Percentiles rank a stretch among this genome's conserved stretches.
Evolutionary conservation across 164 flowering plant species (phyloP).

Genomic region (Hamamelis virginiana): DNA sequence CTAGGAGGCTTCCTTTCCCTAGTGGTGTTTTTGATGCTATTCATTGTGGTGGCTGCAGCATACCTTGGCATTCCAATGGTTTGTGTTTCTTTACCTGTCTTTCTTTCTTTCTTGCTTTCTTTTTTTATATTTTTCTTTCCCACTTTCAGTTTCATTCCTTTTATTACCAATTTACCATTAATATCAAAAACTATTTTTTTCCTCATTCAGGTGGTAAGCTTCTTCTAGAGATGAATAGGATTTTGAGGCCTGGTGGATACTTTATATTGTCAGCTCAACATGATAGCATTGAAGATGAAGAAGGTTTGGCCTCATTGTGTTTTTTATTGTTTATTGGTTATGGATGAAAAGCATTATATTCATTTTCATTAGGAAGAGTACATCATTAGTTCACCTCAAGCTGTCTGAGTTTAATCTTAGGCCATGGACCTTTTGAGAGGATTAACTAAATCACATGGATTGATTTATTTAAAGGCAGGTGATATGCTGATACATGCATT

Average conservation of each 20-base stretch:
- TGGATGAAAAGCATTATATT: neutral
- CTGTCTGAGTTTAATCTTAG: neutral
- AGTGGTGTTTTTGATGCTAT: conserved; percentile 87
- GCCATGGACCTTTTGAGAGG: neutral
- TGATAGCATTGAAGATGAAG: conserved; percentile 70
- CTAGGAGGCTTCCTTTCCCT: conserved; percentile 86
- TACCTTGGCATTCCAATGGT: conserved; percentile 91
- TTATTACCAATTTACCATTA: neutral
- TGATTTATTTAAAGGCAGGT: neutral
- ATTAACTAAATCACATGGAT: neutral
- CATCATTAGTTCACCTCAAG: neutral
- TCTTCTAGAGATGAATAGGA: conserved; percentile 88
- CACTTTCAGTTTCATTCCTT: neutral
- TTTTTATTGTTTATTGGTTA: neutral
- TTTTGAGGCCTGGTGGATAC: conserved; percentile 93
- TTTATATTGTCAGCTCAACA: conserved; percentile 74
- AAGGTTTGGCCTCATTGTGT: conserved; percentile 45
- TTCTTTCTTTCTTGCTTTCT: neutral
- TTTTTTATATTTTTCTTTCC: neutral
- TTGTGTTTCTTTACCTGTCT: conserved; percentile 19
- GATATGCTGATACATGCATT: conserved; percentile 3
- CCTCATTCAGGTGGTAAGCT: conserved; percentile 66
- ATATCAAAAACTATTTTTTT: neutral
- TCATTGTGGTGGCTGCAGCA: conserved; percentile 79
- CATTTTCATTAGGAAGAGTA: neutral